These are phyloP conservation scores for Epicoccum nigrum DNA, from an alignment of 2,329 filamentous ascomycete genomes.

Conservation along the genomic window DNA sequence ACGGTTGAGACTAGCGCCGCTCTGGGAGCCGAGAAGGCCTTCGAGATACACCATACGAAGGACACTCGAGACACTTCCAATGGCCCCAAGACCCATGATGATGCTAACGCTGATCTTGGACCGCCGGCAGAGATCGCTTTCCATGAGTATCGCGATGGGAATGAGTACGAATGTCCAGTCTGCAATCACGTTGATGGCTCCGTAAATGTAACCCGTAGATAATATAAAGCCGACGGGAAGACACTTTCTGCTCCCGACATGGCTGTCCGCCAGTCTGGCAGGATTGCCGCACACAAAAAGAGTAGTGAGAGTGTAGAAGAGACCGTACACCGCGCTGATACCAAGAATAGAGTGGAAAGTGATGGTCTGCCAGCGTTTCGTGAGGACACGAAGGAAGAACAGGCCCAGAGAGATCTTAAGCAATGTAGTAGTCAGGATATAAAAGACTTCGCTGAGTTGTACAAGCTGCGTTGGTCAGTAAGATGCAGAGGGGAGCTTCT, in stretches of 20 bases:
- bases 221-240: constrained; percentile 32
- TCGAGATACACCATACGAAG: constrained; percentile 42
- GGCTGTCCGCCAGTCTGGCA: constrained; percentile 28
- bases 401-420: constrained; percentile 52
- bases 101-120: constrained; percentile 55
- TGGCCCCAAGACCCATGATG: constrained; percentile 53
- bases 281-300: constrained; percentile 43
- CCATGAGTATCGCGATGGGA: constrained; percentile 40
- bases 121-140: constrained; percentile 52
- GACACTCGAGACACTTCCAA: constrained; percentile 41
- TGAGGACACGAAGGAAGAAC: constrained; percentile 45
- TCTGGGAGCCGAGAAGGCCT: constrained; percentile 25
- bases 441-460: constrained; percentile 56
- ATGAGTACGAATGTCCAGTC: constrained; percentile 46
- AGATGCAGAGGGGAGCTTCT: too few relatives aligned
- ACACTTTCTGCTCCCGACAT: constrained; percentile 29
- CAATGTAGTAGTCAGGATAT: constrained; percentile 57
- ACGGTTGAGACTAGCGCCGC: constrained; percentile 14
- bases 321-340: constrained; percentile 33
- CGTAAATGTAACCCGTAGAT: constrained; percentile 39
- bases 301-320: constrained; percentile 38
- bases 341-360: constrained; percentile 34
- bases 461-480: constrained; percentile 31
- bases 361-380: constrained; percentile 38
- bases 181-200: constrained; percentile 39